Conservation (phyloP, 306 rosid species). For the Medicago arabica region DNA sequence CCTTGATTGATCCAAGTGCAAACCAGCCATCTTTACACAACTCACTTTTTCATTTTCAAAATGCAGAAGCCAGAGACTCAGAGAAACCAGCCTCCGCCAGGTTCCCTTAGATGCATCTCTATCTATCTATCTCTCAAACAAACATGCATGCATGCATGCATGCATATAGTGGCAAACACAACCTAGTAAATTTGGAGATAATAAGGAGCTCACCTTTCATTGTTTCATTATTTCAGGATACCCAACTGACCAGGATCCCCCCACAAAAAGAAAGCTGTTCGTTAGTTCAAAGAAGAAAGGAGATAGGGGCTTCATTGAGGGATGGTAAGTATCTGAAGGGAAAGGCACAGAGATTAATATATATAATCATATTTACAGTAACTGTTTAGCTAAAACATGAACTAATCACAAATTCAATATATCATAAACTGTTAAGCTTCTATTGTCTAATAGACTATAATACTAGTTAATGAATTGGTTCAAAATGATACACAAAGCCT, state of each 20-base stretch:
- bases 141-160: constrained; percentile 4
- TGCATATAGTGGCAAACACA: not conserved
- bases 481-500: not conserved
- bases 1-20: constrained; percentile 9
- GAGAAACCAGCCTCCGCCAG: constrained; percentile 67
- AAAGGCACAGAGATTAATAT: not conserved
- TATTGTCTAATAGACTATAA: not conserved
- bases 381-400: not conserved
- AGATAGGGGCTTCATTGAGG: constrained; percentile 81
- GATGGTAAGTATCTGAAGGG: constrained; percentile 61
- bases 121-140: constrained; percentile 4
- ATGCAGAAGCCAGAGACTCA: constrained; percentile 60
- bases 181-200: constrained; percentile 4
- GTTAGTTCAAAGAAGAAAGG: constrained; percentile 59
- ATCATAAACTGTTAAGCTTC: constrained; percentile 27
- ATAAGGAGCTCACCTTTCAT: constrained; percentile 13
- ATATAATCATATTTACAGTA: not conserved
- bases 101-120: constrained; percentile 36
- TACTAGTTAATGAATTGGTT: not conserved
- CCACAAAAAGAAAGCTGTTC: constrained; percentile 50
- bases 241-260: constrained; percentile 62
- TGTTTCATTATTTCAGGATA: constrained; percentile 59
- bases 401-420: not conserved
- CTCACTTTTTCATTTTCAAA: constrained; percentile 36
- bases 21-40: not conserved